phyloP scores from a whole-genome alignment of 331 rosid genomes.

The Ulmus americana region DNA sequence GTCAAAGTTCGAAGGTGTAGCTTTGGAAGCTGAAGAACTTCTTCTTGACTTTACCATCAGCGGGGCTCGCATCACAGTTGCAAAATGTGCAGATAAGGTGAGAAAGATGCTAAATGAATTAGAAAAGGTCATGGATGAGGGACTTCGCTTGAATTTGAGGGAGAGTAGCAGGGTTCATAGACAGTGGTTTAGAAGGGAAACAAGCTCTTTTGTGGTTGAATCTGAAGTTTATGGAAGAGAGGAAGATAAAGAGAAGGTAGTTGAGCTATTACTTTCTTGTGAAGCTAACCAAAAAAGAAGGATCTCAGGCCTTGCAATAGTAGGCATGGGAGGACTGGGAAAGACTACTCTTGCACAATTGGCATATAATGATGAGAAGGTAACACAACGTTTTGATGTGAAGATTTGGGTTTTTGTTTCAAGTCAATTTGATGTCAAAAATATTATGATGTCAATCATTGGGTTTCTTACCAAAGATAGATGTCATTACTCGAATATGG shows the following conservation, averaged over 20 bases:
- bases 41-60: neutral
- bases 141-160: slow-evolving; percentile 9
- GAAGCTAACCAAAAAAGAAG: neutral
- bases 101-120: slow-evolving; percentile 7
- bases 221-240: slow-evolving; percentile 25
- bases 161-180: neutral
- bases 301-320: slow-evolving; percentile 1
- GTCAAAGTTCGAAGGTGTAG: slow-evolving; percentile 1
- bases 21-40: slow-evolving; percentile 5
- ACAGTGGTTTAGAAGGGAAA: slow-evolving; percentile 2
- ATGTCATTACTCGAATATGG: slow-evolving; percentile 8
- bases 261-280: neutral
- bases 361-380: slow-evolving; percentile 14
- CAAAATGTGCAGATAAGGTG: neutral
- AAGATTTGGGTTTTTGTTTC: slow-evolving; percentile 21
- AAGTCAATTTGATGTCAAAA: slow-evolving; percentile 1
- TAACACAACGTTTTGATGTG: slow-evolving; percentile 3
- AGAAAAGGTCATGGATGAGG: neutral
- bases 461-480: neutral
- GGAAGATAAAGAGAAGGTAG: slow-evolving; percentile 16
- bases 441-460: slow-evolving; percentile 16
- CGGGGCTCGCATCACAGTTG: neutral
- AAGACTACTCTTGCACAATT: slow-evolving; percentile 31
- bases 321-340: slow-evolving; percentile 17
- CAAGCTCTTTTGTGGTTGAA: slow-evolving; percentile 14